Conservation (phyloP, 208 protist genomes). For the Leishmania aethiopica region DNA sequence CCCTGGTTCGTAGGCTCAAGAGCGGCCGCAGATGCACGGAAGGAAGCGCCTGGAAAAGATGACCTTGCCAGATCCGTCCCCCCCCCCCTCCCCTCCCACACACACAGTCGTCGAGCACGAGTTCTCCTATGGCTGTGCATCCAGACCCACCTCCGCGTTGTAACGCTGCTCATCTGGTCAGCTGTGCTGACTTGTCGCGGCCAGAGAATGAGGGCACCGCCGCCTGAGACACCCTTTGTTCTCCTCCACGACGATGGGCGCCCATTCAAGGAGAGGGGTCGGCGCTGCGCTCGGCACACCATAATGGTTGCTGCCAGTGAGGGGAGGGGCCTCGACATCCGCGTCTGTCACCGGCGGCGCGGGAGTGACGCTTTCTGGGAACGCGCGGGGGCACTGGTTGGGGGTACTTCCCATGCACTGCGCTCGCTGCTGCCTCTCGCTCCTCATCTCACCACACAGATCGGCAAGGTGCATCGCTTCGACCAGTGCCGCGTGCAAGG, state of each 20-base stretch:
- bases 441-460: neutral
- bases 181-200: slow-evolving; percentile 12
- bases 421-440: neutral
- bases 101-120: slow-evolving; percentile 19
- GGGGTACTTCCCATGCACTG: neutral
- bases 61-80: slow-evolving; percentile 19
- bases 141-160: neutral
- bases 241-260: slow-evolving; percentile 20
- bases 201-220: slow-evolving; percentile 19
- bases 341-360: no score
- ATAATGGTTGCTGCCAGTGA: neutral
- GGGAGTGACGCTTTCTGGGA: neutral
- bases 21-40: no score
- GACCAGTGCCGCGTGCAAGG: neutral
- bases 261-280: neutral
- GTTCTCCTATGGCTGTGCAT: neutral
- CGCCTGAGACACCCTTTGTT: slow-evolving; percentile 1
- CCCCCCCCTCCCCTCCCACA: no score
- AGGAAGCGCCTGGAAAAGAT: slow-evolving; percentile 19
- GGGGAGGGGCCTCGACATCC: neutral
- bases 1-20: no score
- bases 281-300: neutral
- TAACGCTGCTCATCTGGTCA: slow-evolving; percentile 17
- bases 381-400: neutral
- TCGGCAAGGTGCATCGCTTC: neutral